Percentiles rank a stretch among this genome's conserved stretches.
Evolutionary conservation across 192 early-diverging fungal genomes (phyloP).

Genomic region (Coemansia reversa): DNA sequence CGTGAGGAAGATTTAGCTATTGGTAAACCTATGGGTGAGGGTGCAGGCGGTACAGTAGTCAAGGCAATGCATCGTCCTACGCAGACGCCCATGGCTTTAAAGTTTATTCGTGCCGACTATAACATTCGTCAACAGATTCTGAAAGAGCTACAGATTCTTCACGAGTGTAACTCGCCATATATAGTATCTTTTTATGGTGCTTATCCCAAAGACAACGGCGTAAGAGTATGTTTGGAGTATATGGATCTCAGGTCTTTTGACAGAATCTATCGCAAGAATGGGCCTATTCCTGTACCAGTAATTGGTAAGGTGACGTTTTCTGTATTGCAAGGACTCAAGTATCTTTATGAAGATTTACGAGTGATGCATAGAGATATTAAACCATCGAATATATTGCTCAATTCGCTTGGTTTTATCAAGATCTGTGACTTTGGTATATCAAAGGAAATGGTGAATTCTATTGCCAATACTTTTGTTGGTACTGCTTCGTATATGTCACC

Average conservation of each 20-base stretch:
- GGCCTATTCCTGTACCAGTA: constrained; percentile 85
- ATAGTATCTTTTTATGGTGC: constrained; percentile 98
- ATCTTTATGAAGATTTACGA: constrained; percentile 84
- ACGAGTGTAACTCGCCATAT: constrained; percentile 91
- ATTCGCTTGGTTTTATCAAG: constrained; percentile 77
- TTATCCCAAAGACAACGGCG: constrained; percentile 76
- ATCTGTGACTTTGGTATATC: constrained; percentile 91
- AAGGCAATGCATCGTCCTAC: constrained; percentile 86
- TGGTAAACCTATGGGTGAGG: constrained; percentile 83
- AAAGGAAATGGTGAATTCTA: constrained; percentile 79
- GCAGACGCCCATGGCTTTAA: constrained; percentile 88
- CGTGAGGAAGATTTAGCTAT: constrained; percentile 78
- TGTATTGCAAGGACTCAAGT: constrained; percentile 71
- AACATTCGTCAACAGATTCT: constrained; percentile 84
- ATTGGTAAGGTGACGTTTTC: constrained; percentile 81
- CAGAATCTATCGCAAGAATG: constrained; percentile 86
- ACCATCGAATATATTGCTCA: constrained; percentile 84
- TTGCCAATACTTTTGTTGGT: constrained; percentile 84
- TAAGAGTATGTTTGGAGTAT: constrained; percentile 97
- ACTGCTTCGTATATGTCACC: constrained; percentile 85
- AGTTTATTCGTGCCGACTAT: constrained; percentile 68
- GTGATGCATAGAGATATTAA: constrained; percentile 96
- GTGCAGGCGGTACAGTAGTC: constrained; percentile 88
- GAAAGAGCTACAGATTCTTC: constrained; percentile 93
- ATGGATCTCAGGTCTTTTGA: constrained; percentile 95